phyloP scores from a whole-genome alignment of 306 rosid genomes.

The Lathyrus oleraceus region DNA sequence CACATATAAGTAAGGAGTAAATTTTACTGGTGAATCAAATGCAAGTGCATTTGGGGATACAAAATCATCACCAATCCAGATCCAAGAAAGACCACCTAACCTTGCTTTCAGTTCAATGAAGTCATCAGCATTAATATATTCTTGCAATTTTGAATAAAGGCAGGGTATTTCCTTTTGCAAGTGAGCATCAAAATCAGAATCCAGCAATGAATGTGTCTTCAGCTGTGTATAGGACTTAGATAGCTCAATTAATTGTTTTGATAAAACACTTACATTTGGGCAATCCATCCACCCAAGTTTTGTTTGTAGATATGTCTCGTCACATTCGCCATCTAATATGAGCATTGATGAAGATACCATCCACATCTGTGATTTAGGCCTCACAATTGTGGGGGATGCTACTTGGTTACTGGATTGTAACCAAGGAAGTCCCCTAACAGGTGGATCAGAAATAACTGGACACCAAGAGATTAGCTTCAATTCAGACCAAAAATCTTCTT shows the following conservation, averaged over 20 bases:
- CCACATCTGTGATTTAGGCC: slow-evolving; percentile 93
- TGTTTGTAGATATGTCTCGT: slow-evolving; percentile 52
- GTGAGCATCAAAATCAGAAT: slow-evolving; percentile 58
- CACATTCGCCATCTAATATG: slow-evolving; percentile 74
- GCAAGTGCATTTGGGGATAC: slow-evolving; percentile 81
- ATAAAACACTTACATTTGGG: slow-evolving; percentile 55
- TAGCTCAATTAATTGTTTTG: slow-evolving; percentile 69
- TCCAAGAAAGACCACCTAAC: slow-evolving; percentile 77
- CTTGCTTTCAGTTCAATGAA: slow-evolving; percentile 55
- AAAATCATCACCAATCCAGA: slow-evolving; percentile 99
- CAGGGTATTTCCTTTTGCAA: slow-evolving; percentile 65
- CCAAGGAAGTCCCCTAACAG: slow-evolving; percentile 84
- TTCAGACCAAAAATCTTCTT: slow-evolving; percentile 93
- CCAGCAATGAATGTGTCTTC: slow-evolving; percentile 56
- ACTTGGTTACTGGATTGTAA: slow-evolving; percentile 59
- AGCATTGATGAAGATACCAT: slow-evolving; percentile 83
- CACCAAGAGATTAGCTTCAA: slow-evolving; percentile 86
- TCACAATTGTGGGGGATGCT: slow-evolving; percentile 65
- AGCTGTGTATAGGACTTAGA: slow-evolving; percentile 65
- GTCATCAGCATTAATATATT: slow-evolving; percentile 51
- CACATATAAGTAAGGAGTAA: slow-evolving; percentile 87
- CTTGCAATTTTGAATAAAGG: slow-evolving; percentile 78
- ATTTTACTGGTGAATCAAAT: slow-evolving; percentile 97
- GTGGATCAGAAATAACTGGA: slow-evolving; percentile 73
- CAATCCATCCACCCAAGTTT: slow-evolving; percentile 84